phyloP scores from a whole-genome alignment of 2,329 filamentous ascomycete species.

The Alternaria dauci region DNA sequence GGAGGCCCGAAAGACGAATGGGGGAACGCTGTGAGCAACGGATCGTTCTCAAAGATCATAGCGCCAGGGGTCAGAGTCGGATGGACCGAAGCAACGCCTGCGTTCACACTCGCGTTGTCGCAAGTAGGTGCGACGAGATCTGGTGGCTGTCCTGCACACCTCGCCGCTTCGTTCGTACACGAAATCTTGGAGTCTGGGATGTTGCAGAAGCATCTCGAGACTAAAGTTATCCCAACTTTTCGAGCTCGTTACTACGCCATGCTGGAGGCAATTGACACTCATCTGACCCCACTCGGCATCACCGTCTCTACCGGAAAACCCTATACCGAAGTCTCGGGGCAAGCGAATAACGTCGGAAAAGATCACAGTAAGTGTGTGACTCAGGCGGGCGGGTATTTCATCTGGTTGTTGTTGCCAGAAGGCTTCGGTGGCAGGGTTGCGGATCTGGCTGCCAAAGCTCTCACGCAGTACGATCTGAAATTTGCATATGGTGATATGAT shows the following conservation, averaged over 20 bases:
- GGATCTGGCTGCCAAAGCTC: constrained; percentile 53
- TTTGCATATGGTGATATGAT: constrained; percentile 74
- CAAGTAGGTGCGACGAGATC: constrained; percentile 61
- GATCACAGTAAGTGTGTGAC: background rate
- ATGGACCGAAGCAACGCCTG: constrained; percentile 76
- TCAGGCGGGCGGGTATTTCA: background rate
- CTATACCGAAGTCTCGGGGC: background rate
- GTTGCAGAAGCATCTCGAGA: constrained; percentile 59
- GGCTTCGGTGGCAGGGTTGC: background rate
- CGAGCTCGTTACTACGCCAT: constrained; percentile 60
- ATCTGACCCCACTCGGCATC: constrained; percentile 60
- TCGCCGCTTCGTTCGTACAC: constrained; percentile 62
- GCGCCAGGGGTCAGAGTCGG: constrained; percentile 70
- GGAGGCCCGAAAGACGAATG: constrained; percentile 65
- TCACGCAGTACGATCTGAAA: constrained; percentile 67
- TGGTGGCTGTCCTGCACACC: constrained; percentile 64
- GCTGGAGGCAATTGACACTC: constrained; percentile 62
- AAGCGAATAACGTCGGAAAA: background rate
- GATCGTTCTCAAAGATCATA: constrained; percentile 79
- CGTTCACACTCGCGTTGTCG: constrained; percentile 63
- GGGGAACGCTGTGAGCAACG: constrained; percentile 82
- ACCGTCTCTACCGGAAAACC: background rate
- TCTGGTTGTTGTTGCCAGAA: background rate
- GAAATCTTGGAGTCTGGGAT: constrained; percentile 59
- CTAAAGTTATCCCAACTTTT: constrained; percentile 62